phyloP scores from a whole-genome alignment of 202 grass and related monocot species.

The Zizania palustris region DNA sequence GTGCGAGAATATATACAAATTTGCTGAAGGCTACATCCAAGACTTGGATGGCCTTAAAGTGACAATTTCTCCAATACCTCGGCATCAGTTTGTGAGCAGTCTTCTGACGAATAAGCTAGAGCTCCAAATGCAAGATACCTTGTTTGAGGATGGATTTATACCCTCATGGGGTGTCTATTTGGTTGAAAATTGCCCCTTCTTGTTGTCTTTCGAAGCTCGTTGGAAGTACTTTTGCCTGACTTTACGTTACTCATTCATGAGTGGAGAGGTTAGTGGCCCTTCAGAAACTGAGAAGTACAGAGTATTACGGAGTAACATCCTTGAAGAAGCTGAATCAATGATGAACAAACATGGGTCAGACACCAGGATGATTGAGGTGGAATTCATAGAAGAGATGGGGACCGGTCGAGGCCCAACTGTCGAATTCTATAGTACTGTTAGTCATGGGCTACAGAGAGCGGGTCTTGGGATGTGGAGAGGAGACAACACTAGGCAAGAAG shows the following conservation, averaged over 20 bases:
- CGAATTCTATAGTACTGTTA: conserved; percentile 60
- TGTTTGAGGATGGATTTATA: conserved; percentile 50
- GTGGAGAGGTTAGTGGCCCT: neutral
- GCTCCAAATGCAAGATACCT: conserved; percentile 60
- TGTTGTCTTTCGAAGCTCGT: conserved; percentile 62
- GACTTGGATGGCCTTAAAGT: conserved; percentile 52
- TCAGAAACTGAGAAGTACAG: conserved; percentile 44
- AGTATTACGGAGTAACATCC: conserved; percentile 51
- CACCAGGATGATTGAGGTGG: conserved; percentile 56
- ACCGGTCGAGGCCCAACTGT: conserved; percentile 68
- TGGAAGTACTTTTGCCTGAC: conserved; percentile 74
- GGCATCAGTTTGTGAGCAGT: conserved; percentile 50
- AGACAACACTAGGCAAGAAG: conserved; percentile 30
- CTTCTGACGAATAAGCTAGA: conserved; percentile 68
- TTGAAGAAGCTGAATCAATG: conserved; percentile 51
- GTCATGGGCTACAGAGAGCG: conserved; percentile 63
- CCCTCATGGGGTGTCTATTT: conserved; percentile 62
- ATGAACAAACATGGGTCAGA: conserved; percentile 53
- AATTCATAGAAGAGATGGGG: conserved; percentile 65
- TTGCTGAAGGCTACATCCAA: conserved; percentile 60
- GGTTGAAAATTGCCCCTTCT: conserved; percentile 57
- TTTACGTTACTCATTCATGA: conserved; percentile 37
- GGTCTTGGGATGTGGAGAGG: conserved; percentile 69
- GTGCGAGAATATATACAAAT: conserved; percentile 61
- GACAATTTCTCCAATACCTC: conserved; percentile 50